phyloP scores from a whole-genome alignment of 2,329 filamentous ascomycete species.

The Aspergillus felis region DNA sequence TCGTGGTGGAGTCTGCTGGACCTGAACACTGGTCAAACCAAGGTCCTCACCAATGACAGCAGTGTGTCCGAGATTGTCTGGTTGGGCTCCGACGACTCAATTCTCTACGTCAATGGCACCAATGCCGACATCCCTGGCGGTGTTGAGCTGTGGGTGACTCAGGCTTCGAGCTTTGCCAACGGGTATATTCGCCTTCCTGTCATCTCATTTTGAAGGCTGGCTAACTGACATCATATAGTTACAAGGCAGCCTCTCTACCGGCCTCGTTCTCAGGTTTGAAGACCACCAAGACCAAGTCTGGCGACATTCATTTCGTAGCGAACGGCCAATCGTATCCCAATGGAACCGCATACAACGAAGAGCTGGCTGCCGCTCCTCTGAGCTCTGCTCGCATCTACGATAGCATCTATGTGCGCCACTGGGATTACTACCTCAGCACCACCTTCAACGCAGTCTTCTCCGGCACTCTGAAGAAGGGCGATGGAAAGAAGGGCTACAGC shows the following conservation, averaged over 20 bases:
- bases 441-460: conserved; percentile 72
- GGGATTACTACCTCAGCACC: conserved; percentile 70
- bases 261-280: conserved; percentile 40
- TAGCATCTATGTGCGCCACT: conserved; percentile 74
- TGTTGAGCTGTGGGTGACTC: conserved; percentile 37
- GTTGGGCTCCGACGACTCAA: conserved; percentile 64
- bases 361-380: conserved; percentile 55
- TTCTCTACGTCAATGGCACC: conserved; percentile 53
- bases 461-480: conserved; percentile 50
- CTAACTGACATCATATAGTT: conserved; percentile 18
- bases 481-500: conserved; percentile 37
- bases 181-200: conserved; percentile 21
- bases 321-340: conserved; percentile 62
- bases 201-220: neutral
- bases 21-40: conserved; percentile 62
- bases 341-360: conserved; percentile 65
- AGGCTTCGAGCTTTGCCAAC: conserved; percentile 28
- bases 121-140: conserved; percentile 39
- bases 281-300: conserved; percentile 29
- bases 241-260: conserved; percentile 36
- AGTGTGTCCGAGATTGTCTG: conserved; percentile 69
- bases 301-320: conserved; percentile 51
- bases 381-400: conserved; percentile 69
- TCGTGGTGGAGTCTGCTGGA: conserved; percentile 66
- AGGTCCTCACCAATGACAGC: conserved; percentile 61